Evolutionary conservation across 2,329 filamentous ascomycete genomes (phyloP).

Genomic region (Dactylellina leptospora): DNA sequence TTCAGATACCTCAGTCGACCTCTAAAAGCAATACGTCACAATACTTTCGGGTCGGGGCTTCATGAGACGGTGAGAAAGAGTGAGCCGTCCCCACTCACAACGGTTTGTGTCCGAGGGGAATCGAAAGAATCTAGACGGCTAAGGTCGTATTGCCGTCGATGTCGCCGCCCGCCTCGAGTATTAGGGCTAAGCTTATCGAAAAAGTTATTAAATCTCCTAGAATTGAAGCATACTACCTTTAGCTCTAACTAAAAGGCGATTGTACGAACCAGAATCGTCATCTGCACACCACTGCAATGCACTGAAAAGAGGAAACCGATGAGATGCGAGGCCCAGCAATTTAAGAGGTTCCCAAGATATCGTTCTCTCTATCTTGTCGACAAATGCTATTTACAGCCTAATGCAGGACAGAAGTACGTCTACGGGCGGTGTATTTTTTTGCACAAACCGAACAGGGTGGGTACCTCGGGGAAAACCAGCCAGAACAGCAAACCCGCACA

Average conservation of each 20-base stretch:
- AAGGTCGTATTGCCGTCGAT: constrained; percentile 17
- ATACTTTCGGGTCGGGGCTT: constrained; percentile 34
- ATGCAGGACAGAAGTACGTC: constrained; percentile 51
- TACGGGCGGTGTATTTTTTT: constrained; percentile 46
- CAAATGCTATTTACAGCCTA: constrained; percentile 48
- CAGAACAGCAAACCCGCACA: constrained; percentile 25
- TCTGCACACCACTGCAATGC: constrained; percentile 53
- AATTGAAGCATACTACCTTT: constrained; percentile 29
- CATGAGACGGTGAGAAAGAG: constrained; percentile 3
- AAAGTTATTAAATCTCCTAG: constrained; percentile 26
- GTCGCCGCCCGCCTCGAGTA: constrained; percentile 4
- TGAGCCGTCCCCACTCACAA: constrained; percentile 28
- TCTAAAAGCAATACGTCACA: constrained; percentile 46
- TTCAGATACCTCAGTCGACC: constrained; percentile 28
- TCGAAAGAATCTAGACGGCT: constrained; percentile 32
- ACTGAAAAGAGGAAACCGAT: constrained; percentile 52
- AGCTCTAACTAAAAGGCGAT: constrained; percentile 31
- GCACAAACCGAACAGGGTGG: constrained; percentile 34
- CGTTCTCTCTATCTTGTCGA: constrained; percentile 20
- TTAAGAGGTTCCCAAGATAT: constrained; percentile 48
- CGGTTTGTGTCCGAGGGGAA: constrained; percentile 36
- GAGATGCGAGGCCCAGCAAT: constrained; percentile 51
- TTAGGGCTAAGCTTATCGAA: constrained; percentile 1
- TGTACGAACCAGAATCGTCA: constrained; percentile 38
- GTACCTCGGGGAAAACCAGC: constrained; percentile 34